phyloP scores from a whole-genome alignment of 192 early-diverging fungal genomes.

The Jimgerdemannia flammicorona region DNA sequence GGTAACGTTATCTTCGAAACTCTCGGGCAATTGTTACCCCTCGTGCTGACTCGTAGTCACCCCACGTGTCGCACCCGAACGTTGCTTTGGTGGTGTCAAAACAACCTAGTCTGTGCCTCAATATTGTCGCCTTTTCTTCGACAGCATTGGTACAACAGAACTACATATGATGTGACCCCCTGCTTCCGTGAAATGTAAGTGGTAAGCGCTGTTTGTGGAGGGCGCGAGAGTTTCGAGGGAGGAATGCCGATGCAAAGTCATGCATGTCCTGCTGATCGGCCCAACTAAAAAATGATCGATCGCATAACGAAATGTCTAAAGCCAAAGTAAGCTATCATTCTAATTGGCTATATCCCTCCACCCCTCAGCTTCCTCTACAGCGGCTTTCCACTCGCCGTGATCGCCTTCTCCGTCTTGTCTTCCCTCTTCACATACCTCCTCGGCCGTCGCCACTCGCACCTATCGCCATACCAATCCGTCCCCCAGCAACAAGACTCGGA shows the following conservation, averaged over 20 bases:
- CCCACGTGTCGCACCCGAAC: too few species aligned
- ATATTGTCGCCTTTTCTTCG: neutral
- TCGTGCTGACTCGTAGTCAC: too few species aligned
- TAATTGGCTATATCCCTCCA: too few species aligned
- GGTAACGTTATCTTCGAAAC: too few species aligned
- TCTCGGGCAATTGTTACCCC: too few species aligned
- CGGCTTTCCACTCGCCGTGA: neutral
- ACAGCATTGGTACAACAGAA: neutral
- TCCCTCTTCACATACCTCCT: neutral
- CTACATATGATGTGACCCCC: neutral
- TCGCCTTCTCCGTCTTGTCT: neutral
- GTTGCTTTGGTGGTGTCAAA: too few species aligned
- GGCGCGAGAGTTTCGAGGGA: too few species aligned
- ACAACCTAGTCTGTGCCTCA: too few species aligned
- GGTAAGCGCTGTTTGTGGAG: neutral
- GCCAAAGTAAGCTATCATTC: too few species aligned
- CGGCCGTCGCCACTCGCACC: neutral
- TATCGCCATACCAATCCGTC: neutral
- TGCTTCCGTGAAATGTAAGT: neutral
- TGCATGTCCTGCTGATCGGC: neutral
- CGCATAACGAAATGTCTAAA: too few species aligned
- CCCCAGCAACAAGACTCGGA: neutral
- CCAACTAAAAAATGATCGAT: neutral
- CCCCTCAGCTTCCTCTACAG: neutral
- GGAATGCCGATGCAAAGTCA: too few species aligned